Conservation (phyloP, 179 eudicot species). For the Spinacia oleracea region DNA sequence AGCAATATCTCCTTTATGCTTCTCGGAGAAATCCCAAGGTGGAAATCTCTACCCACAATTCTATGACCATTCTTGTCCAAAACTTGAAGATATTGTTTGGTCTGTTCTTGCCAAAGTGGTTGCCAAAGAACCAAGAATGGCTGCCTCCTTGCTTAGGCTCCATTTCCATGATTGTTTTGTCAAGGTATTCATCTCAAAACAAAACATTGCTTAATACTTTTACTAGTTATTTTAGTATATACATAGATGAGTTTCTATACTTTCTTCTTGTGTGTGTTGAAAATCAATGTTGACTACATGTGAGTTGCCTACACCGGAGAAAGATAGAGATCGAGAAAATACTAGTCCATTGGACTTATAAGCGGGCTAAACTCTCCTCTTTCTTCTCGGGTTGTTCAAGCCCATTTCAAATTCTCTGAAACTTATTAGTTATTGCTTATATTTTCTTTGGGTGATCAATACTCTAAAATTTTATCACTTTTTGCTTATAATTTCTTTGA, state of each 20-base stretch:
- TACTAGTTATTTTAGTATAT: neutral
- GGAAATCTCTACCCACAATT: slow-evolving; percentile 66
- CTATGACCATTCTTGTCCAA: slow-evolving; percentile 68
- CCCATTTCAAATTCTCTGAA: no score
- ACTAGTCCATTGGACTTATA: no score
- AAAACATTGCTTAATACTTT: neutral
- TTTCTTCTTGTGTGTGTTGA: neutral
- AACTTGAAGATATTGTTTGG: slow-evolving; percentile 52
- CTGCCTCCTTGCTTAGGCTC: slow-evolving; percentile 77
- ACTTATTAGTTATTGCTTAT: no score
- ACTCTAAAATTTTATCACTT: no score
- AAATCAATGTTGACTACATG: no score
- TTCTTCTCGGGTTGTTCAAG: no score
- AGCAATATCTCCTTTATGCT: slow-evolving; percentile 28
- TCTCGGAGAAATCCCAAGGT: slow-evolving; percentile 22
- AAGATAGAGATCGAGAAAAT: no score
- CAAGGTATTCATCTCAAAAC: slow-evolving; percentile 43
- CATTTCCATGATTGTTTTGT: slow-evolving; percentile 93
- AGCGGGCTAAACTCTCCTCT: no score
- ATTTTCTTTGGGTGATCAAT: no score
- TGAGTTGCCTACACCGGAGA: no score
- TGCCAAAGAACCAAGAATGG: slow-evolving; percentile 72
- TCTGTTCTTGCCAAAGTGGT: slow-evolving; percentile 66
- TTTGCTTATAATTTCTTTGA: no score
- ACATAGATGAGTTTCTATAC: neutral